A percentile compares a stretch with the other conserved stretches of the same genome.
Conservation (phyloP, 139 green algal genomes). For the Chlorella sp. region DNA sequence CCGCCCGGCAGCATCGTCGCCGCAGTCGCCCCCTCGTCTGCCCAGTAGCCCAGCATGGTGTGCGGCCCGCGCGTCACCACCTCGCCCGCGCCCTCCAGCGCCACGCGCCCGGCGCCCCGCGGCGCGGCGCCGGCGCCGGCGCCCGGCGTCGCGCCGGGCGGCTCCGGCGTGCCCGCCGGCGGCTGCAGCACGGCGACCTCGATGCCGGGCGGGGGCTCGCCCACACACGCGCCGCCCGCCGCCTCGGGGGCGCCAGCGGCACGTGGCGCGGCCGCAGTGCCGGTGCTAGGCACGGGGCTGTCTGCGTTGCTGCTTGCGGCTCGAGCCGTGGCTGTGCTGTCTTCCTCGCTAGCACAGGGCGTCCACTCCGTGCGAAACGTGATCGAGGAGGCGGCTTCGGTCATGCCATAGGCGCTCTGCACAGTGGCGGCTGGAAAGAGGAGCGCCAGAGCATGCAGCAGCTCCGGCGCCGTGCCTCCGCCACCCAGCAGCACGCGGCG, state of each 20-base stretch:
- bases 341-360: background rate
- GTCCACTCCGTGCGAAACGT: slow-evolving; percentile 63
- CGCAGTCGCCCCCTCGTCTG: slow-evolving; percentile 46
- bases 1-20: slow-evolving; percentile 39
- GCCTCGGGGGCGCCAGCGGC: background rate
- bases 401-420: slow-evolving; percentile 88
- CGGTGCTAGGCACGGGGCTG: background rate
- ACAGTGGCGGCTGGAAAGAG: slow-evolving; percentile 67
- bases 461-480: slow-evolving; percentile 23
- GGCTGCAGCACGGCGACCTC: slow-evolving; percentile 42
- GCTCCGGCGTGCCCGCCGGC: background rate
- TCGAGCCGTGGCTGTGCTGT: background rate
- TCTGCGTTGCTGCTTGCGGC: background rate
- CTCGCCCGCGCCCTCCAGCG: slow-evolving; percentile 50
- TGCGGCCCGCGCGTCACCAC: slow-evolving; percentile 76
- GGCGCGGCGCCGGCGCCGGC: too few species aligned
- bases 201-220: slow-evolving; percentile 46
- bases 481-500: slow-evolving; percentile 50
- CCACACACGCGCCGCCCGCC: slow-evolving; percentile 44
- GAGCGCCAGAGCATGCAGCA: background rate
- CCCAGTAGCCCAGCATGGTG: slow-evolving; percentile 81
- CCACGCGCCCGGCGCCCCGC: background rate
- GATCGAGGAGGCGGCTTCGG: slow-evolving; percentile 80
- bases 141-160: too few species aligned
- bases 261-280: background rate